Percentiles rank a stretch among this genome's conserved stretches.
These are phyloP conservation scores for Cryptosporidium sp. DNA, from an alignment of 169 alveolate species.

Conservation along the genomic window DNA sequence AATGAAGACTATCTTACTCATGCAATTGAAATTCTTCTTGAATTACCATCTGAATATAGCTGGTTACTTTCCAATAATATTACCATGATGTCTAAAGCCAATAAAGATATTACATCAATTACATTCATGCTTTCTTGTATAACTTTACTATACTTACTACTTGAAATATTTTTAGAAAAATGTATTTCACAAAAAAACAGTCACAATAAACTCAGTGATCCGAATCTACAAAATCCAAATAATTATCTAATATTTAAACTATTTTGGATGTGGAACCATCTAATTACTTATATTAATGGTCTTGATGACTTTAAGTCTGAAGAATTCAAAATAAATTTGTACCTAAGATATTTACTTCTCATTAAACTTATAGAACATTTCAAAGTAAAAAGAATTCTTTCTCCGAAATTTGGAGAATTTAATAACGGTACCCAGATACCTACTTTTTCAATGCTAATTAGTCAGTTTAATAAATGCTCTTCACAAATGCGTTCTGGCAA, in stretches of 20 bases:
- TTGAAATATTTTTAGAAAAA: background rate
- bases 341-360: slow-evolving; percentile 13
- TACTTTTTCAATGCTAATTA: background rate
- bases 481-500: background rate
- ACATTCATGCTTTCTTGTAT: slow-evolving; percentile 16
- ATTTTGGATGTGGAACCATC: slow-evolving; percentile 7
- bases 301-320: background rate
- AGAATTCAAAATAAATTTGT: background rate
- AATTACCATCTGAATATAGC: background rate
- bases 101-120: slow-evolving; percentile 9
- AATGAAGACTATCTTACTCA: background rate
- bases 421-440: background rate
- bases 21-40: background rate
- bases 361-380: slow-evolving; percentile 28
- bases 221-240: background rate
- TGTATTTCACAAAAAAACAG: background rate
- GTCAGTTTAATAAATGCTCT: background rate
- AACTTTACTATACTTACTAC: background rate
- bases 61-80: slow-evolving; percentile 30
- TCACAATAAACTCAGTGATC: background rate
- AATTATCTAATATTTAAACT: background rate
- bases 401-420: background rate
- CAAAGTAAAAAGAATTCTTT: slow-evolving; percentile 19
- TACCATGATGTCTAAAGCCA: slow-evolving; percentile 3
- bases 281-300: background rate